Conservation (phyloP, 768 basidiomycete species). For the Hemileccinum impolitum region DNA sequence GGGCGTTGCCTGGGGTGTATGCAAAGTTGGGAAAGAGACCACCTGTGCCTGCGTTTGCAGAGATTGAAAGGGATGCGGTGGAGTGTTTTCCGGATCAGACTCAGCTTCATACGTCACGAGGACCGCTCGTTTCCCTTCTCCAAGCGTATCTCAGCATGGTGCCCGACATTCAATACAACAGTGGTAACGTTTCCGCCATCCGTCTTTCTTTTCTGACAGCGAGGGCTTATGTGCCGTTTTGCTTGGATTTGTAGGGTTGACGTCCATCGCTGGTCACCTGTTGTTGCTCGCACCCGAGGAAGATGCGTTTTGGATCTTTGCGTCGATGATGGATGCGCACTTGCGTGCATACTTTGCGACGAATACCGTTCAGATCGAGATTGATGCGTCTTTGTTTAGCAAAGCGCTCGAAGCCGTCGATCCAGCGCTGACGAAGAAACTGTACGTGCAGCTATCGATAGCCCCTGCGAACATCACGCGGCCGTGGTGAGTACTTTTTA, state of each 20-base stretch:
- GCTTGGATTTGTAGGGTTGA: constrained; percentile 46
- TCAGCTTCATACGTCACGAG: constrained; percentile 54
- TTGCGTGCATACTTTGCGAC: constrained; percentile 75
- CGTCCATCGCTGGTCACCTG: constrained; percentile 68
- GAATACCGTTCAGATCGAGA: constrained; percentile 61
- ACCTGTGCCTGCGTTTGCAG: constrained; percentile 43
- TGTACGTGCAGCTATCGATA: constrained; percentile 65
- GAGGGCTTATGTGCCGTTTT: not conserved
- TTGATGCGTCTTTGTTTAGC: constrained; percentile 69
- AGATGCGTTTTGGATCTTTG: constrained; percentile 89
- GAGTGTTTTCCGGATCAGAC: constrained; percentile 54
- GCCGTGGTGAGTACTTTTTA: constrained; percentile 50
- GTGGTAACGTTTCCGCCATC: constrained; percentile 40
- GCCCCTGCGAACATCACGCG: constrained; percentile 54
- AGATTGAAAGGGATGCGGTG: constrained; percentile 59
- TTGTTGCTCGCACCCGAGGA: constrained; percentile 77
- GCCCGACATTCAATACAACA: constrained; percentile 69
- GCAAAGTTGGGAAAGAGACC: constrained; percentile 55
- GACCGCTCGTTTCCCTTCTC: constrained; percentile 53
- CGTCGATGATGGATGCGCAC: constrained; percentile 81
- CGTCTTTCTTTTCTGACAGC: not conserved
- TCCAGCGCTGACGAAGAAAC: constrained; percentile 54
- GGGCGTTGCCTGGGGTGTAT: constrained; percentile 68
- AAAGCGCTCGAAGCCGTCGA: constrained; percentile 68
- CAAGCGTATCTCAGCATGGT: constrained; percentile 85